Percentiles rank a stretch among this genome's conserved stretches.
phyloP scores from a whole-genome alignment of 2,329 filamentous ascomycete species.

The Clarireedia hainanense region DNA sequence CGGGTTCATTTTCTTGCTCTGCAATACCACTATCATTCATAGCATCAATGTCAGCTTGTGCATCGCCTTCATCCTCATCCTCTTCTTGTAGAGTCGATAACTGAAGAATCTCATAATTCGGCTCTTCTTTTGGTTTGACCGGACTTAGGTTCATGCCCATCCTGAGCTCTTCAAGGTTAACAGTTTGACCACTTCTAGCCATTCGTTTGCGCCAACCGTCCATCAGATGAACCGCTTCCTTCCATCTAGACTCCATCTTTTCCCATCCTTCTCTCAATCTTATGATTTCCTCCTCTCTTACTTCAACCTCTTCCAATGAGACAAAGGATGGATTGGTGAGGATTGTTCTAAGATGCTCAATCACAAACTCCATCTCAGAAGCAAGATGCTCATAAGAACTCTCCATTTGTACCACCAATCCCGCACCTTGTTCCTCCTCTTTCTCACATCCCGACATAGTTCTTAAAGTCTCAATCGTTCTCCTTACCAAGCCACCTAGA shows the following conservation, averaged over 20 bases:
- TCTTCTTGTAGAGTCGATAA: constrained; percentile 18
- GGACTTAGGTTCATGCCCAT: constrained; percentile 60
- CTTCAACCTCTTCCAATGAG: constrained; percentile 84
- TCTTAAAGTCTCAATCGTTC: constrained; percentile 63
- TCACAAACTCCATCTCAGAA: constrained; percentile 63
- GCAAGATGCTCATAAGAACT: constrained; percentile 57
- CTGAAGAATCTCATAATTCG: constrained; percentile 36
- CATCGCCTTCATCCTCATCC: constrained; percentile 25
- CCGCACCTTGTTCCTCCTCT: constrained; percentile 25
- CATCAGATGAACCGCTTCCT: constrained; percentile 82
- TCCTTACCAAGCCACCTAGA: constrained; percentile 62
- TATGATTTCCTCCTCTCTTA: constrained; percentile 86
- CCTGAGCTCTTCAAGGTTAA: constrained; percentile 61
- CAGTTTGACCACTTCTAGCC: constrained; percentile 58
- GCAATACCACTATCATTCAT: constrained; percentile 25
- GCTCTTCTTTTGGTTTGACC: constrained; percentile 44
- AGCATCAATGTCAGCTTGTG: constrained; percentile 29
- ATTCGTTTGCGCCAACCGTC: constrained; percentile 85
- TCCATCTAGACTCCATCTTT: constrained; percentile 87
- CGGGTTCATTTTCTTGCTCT: constrained; percentile 22
- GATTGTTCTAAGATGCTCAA: constrained; percentile 74
- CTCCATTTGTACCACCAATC: constrained; percentile 23
- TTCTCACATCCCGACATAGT: constrained; percentile 55
- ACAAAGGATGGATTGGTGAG: constrained; percentile 96
- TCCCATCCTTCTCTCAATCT: constrained; percentile 81